A percentile compares a stretch with the other conserved stretches of the same genome.
Evolutionary conservation across 1,139 yeast species (phyloP).

Genomic region (Lodderomyces metapsilosis): DNA sequence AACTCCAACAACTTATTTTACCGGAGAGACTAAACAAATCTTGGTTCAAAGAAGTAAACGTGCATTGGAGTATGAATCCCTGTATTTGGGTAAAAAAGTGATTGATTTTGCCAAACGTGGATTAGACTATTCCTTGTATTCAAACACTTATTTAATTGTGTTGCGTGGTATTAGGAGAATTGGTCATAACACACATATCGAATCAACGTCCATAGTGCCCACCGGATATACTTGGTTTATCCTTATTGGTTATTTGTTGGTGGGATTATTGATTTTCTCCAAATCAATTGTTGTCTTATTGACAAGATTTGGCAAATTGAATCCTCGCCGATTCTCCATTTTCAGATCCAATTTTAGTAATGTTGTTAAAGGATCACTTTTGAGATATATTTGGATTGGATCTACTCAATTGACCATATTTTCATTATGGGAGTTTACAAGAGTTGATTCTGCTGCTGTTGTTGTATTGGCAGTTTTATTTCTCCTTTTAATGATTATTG

Average conservation of each 20-base stretch:
- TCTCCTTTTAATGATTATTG: conserved; percentile 51
- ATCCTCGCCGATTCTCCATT: conserved; percentile 44
- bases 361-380: conserved; percentile 64
- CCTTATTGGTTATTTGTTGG: conserved; percentile 56
- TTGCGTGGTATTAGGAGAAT: conserved; percentile 76
- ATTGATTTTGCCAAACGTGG: conserved; percentile 21
- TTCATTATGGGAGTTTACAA: conserved; percentile 73
- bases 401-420: conserved; percentile 69
- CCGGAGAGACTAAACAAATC: conserved; percentile 56
- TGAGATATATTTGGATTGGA: conserved; percentile 72
- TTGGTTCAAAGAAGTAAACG: conserved; percentile 55
- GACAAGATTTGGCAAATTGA: conserved; percentile 42
- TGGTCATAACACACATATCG: conserved; percentile 65
- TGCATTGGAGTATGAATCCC: conserved; percentile 29
- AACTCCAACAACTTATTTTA: conserved; percentile 58
- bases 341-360: conserved; percentile 54
- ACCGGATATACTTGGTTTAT: conserved; percentile 78
- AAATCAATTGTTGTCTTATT: conserved; percentile 52
- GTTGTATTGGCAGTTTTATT: conserved; percentile 67
- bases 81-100: conserved; percentile 13
- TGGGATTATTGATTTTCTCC: conserved; percentile 48
- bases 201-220: conserved; percentile 68
- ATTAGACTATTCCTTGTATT: conserved; percentile 31
- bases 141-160: conserved; percentile 51
- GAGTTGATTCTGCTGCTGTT: conserved; percentile 71